Evolutionary conservation across 192 early-diverging fungal species (phyloP), one percentile per base, ranked within the genome.

Genomic region (Thoreauomyces humboldtii): DNA sequence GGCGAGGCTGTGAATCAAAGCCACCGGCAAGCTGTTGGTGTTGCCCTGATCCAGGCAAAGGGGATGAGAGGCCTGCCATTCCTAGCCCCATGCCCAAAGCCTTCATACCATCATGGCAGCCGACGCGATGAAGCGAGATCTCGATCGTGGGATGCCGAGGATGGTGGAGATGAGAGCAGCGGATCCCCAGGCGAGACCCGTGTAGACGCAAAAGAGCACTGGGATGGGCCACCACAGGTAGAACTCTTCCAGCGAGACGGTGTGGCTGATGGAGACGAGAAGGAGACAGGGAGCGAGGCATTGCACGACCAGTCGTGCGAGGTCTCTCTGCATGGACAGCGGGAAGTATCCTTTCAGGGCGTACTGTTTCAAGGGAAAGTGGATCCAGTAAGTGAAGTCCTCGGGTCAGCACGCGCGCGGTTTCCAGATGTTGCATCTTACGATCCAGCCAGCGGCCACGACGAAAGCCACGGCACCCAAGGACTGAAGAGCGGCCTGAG

Each of bases 161-260:
- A 24, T 17, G 7, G 21, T 29, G 38, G 21, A 28, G n/a, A 42
- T 22, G 0, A 66, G 14, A n/a, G 57, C 6, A n/a, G 64, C 0
- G 14, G 19, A 17, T 12, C 27, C 24, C 32, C 29, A 55, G 15
- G 53, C 54, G 19, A 56, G 27, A 19, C 28, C 25, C 24, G 64
- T 57, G 28, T 55, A 57, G 7, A 46, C 21, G 25, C 21, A 24
- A 45, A 66, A 57, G n/a, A 66, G 44, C 15, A 25, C 53, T 28
- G 64, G 64, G 24, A 66, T 66, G 28, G 64, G 64, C 64, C 64
- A 66, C 64, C 64, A 66, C 0, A 45, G 51, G 25, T 45, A 31
- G 29, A 66, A 66, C 17, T 53, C 54, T 31, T 66, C 64, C 27
- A 27, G 21, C 19, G 17, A 45, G 43, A 66, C 54, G 0, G 64